Evolutionary conservation across 768 basidiomycete genomes (phyloP).

Genomic region (Austroboletus eburneus): DNA sequence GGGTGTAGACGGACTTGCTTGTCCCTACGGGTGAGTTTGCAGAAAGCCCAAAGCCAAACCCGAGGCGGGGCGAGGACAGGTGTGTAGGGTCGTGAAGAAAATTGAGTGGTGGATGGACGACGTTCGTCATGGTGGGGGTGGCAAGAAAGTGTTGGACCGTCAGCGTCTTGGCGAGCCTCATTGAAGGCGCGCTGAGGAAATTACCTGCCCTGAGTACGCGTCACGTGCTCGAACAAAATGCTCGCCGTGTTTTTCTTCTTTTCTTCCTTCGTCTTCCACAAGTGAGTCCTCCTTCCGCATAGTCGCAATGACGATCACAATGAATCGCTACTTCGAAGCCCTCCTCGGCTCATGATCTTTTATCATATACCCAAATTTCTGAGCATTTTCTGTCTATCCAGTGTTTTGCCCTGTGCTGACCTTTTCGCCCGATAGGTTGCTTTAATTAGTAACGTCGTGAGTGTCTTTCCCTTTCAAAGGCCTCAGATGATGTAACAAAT

Average conservation of each 20-base stretch:
- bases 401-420: constrained; percentile 12
- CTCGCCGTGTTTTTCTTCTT: constrained; percentile 2
- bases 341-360: constrained; percentile 56
- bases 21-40: constrained; percentile 39
- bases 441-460: constrained; percentile 28
- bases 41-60: constrained; percentile 67
- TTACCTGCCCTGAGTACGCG: constrained; percentile 32
- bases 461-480: constrained; percentile 20
- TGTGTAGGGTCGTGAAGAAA: constrained; percentile 57
- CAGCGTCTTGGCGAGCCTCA: constrained; percentile 5
- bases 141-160: constrained; percentile 14
- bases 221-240: constrained; percentile 32
- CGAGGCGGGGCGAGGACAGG: constrained; percentile 61
- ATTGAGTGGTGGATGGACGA: constrained; percentile 60
- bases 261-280: constrained; percentile 5
- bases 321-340: constrained; percentile 89
- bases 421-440: too few relatives aligned
- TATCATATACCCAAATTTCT: constrained; percentile 91
- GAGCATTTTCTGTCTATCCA: constrained; percentile 39
- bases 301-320: constrained; percentile 55
- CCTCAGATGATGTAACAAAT: constrained; percentile 59
- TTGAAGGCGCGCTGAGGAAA: constrained; percentile 4
- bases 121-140: constrained; percentile 61
- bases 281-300: constrained; percentile 30
- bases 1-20: constrained; percentile 43